These are phyloP conservation scores for Ceratocystis variospora DNA, from an alignment of 2,329 filamentous ascomycete species.

Conservation along the genomic window DNA sequence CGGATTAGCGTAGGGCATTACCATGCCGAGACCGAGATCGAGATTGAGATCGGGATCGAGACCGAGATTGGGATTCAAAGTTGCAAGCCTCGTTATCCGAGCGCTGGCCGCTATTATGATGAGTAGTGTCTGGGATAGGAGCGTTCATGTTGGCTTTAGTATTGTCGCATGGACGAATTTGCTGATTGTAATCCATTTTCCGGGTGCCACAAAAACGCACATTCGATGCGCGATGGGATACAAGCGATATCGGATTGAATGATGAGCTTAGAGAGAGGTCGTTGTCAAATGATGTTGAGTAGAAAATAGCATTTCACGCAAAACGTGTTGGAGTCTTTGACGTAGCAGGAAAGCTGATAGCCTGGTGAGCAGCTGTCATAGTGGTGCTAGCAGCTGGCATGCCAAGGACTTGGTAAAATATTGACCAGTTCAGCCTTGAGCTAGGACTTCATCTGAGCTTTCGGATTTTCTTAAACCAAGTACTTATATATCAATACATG, in stretches of 20 bases:
- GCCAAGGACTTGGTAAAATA: neutral
- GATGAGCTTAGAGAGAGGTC: neutral
- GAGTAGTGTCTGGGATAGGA: neutral
- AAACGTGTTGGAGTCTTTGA: neutral
- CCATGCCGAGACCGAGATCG: slow-evolving; percentile 36
- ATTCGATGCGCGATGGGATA: neutral
- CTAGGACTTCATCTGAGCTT: no score
- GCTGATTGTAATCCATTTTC: neutral
- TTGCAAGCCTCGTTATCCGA: slow-evolving; percentile 20
- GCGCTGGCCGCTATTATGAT: neutral
- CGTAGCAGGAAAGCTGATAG: neutral
- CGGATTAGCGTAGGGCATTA: slow-evolving; percentile 27
- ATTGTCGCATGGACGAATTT: slow-evolving; percentile 21
- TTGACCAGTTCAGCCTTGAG: no score
- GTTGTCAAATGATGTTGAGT: neutral
- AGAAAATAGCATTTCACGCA: neutral
- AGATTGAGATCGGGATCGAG: slow-evolving; percentile 1
- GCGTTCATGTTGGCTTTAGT: slow-evolving; percentile 10
- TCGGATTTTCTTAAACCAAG: no score
- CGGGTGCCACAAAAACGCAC: neutral
- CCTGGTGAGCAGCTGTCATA: no score
- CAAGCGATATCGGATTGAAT: neutral
- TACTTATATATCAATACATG: no score
- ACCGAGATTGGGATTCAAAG: slow-evolving; percentile 15
- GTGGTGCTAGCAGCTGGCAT: neutral